Conservation (phyloP, 2,329 filamentous ascomycete species). For the Penicillium sclerotiorum region DNA sequence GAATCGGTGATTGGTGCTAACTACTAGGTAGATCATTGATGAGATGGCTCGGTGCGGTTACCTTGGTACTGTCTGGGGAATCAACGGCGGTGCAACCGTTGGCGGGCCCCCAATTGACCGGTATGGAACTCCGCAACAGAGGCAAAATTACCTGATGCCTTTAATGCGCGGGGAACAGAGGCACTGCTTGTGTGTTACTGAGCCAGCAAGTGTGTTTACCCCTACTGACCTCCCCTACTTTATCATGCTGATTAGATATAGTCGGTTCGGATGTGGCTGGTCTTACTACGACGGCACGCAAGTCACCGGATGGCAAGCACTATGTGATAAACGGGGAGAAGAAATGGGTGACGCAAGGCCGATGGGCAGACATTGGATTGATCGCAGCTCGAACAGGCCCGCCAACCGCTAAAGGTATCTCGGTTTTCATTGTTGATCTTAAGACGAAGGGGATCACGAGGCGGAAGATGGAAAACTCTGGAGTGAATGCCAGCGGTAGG, state of each 20-base stretch:
- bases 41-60: slow-evolving; percentile 13
- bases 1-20: background rate
- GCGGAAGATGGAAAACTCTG: slow-evolving; percentile 18
- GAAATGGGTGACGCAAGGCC: slow-evolving; percentile 80
- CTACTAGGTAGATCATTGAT: slow-evolving; percentile 16
- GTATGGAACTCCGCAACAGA: slow-evolving; percentile 19
- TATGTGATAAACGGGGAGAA: slow-evolving; percentile 69
- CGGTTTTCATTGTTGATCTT: slow-evolving; percentile 70
- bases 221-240: background rate
- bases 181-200: background rate
- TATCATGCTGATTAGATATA: background rate
- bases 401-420: slow-evolving; percentile 72
- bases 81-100: slow-evolving; percentile 17
- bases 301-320: slow-evolving; percentile 69
- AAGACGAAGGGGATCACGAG: slow-evolving; percentile 56
- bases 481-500: slow-evolving; percentile 42
- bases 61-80: slow-evolving; percentile 13
- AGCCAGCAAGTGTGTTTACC: background rate
- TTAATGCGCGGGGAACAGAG: slow-evolving; percentile 10
- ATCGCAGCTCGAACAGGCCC: slow-evolving; percentile 57
- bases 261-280: slow-evolving; percentile 72
- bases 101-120: slow-evolving; percentile 18
- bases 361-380: slow-evolving; percentile 76
- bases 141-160: slow-evolving; percentile 15
- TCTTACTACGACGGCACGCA: slow-evolving; percentile 71